phyloP scores from a whole-genome alignment of 2,329 filamentous ascomycete genomes.

The Aureobasidium lini region DNA sequence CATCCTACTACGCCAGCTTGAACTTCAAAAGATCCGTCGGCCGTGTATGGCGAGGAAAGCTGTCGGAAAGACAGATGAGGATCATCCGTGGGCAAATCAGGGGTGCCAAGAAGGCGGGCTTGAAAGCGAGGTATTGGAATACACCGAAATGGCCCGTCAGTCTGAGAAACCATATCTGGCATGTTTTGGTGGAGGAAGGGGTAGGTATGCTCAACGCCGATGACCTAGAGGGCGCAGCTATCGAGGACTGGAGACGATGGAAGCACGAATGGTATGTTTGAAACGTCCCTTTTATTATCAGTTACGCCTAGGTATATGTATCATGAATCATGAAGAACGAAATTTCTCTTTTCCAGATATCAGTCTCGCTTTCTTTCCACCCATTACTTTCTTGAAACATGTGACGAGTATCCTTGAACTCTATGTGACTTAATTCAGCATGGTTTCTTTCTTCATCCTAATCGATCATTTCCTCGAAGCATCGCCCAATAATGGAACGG shows the following conservation, averaged over 20 bases:
- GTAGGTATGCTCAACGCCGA: slow-evolving; percentile 53
- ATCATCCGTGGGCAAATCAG: slow-evolving; percentile 45
- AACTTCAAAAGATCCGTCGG: slow-evolving; percentile 49
- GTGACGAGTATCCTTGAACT: not conserved
- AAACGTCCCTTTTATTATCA: not conserved
- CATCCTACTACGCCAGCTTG: slow-evolving; percentile 60
- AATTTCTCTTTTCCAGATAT: no score
- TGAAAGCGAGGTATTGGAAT: slow-evolving; percentile 52
- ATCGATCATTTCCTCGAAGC: not conserved
- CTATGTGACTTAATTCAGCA: not conserved
- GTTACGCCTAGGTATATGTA: not conserved
- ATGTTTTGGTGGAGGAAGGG: slow-evolving; percentile 45
- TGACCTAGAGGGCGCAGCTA: slow-evolving; percentile 44
- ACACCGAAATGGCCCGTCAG: slow-evolving; percentile 49
- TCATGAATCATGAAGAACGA: not conserved
- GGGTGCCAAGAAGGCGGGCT: slow-evolving; percentile 43
- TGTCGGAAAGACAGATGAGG: slow-evolving; percentile 41
- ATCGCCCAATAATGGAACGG: not conserved
- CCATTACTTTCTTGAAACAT: no score
- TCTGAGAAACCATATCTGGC: slow-evolving; percentile 49
- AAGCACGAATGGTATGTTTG: slow-evolving; percentile 16
- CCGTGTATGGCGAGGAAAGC: slow-evolving; percentile 35
- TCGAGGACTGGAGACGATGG: slow-evolving; percentile 38
- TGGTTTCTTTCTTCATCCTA: not conserved
- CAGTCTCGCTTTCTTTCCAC: no score